A percentile compares a stretch with the other conserved stretches of the same genome.
phyloP scores from a whole-genome alignment of 805 yeast species.

The Millerozyma acaciae region DNA sequence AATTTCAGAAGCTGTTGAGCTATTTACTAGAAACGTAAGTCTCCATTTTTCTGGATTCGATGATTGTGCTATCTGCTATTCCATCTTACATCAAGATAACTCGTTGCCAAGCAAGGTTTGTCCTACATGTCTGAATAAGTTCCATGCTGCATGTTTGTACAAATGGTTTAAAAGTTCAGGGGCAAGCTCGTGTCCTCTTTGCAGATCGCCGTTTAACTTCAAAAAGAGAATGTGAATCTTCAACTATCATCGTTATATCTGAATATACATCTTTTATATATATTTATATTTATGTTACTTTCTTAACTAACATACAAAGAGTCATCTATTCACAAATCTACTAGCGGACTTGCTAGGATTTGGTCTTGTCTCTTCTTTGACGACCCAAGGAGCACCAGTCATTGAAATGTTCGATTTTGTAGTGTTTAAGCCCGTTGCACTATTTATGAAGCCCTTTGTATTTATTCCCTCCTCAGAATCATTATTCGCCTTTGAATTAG shows the following conservation, averaged over 20 bases:
- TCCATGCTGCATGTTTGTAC: slow-evolving; percentile 93
- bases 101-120: slow-evolving; percentile 88
- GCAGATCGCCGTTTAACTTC: slow-evolving; percentile 66
- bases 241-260: neutral
- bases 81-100: slow-evolving; percentile 84
- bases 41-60: slow-evolving; percentile 90
- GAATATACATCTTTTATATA: neutral
- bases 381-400: slow-evolving; percentile 43
- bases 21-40: slow-evolving; percentile 69
- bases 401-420: slow-evolving; percentile 26
- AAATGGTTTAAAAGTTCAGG: slow-evolving; percentile 97
- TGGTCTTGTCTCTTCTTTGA: neutral
- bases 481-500: slow-evolving; percentile 10
- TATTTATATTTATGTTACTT: slow-evolving; percentile 1
- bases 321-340: no score
- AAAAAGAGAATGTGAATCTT: slow-evolving; percentile 11
- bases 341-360: no score
- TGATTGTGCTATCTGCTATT: slow-evolving; percentile 96
- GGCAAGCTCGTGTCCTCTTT: slow-evolving; percentile 88
- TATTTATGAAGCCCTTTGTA: slow-evolving; percentile 19
- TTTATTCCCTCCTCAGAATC: slow-evolving; percentile 10
- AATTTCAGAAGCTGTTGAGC: slow-evolving; percentile 60
- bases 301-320: no score
- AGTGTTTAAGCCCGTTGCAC: slow-evolving; percentile 22
- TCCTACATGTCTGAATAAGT: slow-evolving; percentile 86